These are phyloP conservation scores for Oidiodendron maius DNA, from an alignment of 495 filamentous ascomycete genomes.

Conservation along the genomic window DNA sequence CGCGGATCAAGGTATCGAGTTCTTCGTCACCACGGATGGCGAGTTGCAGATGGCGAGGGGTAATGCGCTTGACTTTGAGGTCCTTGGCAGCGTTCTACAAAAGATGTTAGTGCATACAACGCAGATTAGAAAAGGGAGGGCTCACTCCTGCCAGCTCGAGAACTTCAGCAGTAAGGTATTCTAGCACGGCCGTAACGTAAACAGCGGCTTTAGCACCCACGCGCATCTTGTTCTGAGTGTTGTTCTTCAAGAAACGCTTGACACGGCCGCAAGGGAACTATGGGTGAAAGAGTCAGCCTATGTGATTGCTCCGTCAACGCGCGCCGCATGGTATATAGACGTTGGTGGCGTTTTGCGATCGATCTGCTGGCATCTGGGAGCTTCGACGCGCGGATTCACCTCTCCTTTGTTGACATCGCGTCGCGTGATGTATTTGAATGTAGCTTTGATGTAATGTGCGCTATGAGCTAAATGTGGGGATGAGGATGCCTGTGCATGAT, in stretches of 20 bases:
- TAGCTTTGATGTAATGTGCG: no score
- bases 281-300: constrained; percentile 30
- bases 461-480: background rate
- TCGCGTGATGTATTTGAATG: constrained; percentile 17
- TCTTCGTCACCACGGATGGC: constrained; percentile 99
- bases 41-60: constrained; percentile 93
- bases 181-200: constrained; percentile 96
- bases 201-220: constrained; percentile 98
- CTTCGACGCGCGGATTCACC: background rate
- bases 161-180: constrained; percentile 98
- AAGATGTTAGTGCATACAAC: constrained; percentile 5
- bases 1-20: constrained; percentile 92
- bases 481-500: background rate
- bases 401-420: constrained; percentile 11
- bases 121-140: constrained; percentile 18
- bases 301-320: background rate
- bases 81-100: constrained; percentile 90
- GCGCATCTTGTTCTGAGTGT: constrained; percentile 99
- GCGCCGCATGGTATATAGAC: background rate
- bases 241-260: constrained; percentile 99
- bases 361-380: background rate
- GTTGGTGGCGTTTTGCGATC: background rate
- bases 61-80: constrained; percentile 99
- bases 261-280: constrained; percentile 99
- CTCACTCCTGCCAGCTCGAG: constrained; percentile 87